These are phyloP conservation scores for Danielia oregonensis DNA, from an alignment of 805 yeast species.

Conservation along the genomic window DNA sequence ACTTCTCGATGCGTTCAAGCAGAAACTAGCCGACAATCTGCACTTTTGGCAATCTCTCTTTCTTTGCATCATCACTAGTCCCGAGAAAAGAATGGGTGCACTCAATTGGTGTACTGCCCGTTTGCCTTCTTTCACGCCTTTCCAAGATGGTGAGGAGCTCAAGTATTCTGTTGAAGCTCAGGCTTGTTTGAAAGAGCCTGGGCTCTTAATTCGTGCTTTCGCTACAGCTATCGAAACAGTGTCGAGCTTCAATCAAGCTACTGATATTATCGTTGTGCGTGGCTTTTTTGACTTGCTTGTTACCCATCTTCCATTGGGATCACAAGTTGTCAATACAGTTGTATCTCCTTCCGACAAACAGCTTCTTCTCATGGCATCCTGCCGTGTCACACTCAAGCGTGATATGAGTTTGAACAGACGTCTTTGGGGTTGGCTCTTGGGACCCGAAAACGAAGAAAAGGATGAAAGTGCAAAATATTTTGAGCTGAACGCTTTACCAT, in stretches of 20 bases:
- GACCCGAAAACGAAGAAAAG: constrained; percentile 50
- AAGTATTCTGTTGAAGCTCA: constrained; percentile 30
- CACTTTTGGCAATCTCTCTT: constrained; percentile 87
- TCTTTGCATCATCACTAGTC: constrained; percentile 68
- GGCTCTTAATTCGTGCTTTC: constrained; percentile 71
- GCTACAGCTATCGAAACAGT: constrained; percentile 55
- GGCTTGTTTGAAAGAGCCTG: constrained; percentile 67
- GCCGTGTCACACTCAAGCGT: constrained; percentile 65
- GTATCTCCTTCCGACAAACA: constrained; percentile 53
- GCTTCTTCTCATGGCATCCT: constrained; percentile 56
- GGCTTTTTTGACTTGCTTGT: constrained; percentile 83
- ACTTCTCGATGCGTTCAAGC: constrained; percentile 58
- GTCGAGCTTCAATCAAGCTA: constrained; percentile 29
- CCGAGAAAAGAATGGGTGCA: constrained; percentile 82
- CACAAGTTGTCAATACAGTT: constrained; percentile 49
- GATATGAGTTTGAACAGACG: constrained; percentile 96
- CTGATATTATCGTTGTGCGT: constrained; percentile 69
- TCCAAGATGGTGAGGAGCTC: constrained; percentile 16
- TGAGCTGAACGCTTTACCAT: constrained; percentile 47
- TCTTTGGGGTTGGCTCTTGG: constrained; percentile 89
- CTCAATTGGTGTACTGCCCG: constrained; percentile 66
- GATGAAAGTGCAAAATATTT: constrained; percentile 48
- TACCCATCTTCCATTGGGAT: constrained; percentile 61
- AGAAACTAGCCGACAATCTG: constrained; percentile 56
- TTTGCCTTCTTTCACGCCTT: constrained; percentile 56